Evolutionary conservation across 2,329 filamentous ascomycete species (phyloP).

Genomic region (Aspergillus niger): DNA sequence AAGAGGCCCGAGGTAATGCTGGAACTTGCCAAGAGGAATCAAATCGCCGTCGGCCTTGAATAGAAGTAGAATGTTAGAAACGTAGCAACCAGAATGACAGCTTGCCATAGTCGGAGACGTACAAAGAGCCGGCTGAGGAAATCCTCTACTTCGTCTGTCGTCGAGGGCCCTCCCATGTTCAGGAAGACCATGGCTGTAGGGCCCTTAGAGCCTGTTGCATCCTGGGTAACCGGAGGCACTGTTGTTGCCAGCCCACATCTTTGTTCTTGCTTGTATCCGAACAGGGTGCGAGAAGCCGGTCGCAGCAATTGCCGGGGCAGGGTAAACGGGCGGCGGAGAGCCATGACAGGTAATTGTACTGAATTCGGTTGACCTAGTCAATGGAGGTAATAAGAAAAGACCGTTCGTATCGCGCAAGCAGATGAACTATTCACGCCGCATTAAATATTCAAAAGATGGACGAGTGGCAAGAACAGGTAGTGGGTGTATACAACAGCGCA

Average conservation of each 20-base stretch:
- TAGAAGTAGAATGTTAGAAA: conserved; percentile 11
- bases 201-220: conserved; percentile 69
- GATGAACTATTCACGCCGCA: not conserved
- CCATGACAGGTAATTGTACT: conserved; percentile 33
- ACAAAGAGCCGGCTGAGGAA: conserved; percentile 93
- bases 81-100: not conserved
- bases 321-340: conserved; percentile 42
- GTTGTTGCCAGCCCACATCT: conserved; percentile 57
- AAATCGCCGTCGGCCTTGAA: conserved; percentile 82
- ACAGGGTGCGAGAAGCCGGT: conserved; percentile 23
- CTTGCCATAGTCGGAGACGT: conserved; percentile 39
- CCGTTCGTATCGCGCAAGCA: not conserved
- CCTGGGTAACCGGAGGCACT: conserved; percentile 77
- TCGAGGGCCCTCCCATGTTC: conserved; percentile 97
- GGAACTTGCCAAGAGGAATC: conserved; percentile 90
- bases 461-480: not conserved
- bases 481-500: not conserved
- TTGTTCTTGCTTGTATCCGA: conserved; percentile 27
- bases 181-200: conserved; percentile 98
- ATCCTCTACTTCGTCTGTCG: conserved; percentile 80
- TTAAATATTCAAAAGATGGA: not conserved
- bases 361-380: not conserved
- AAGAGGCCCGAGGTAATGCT: conserved; percentile 85
- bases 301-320: conserved; percentile 35
- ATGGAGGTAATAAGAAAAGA: not conserved